phyloP scores from a whole-genome alignment of 495 filamentous ascomycete species.

The Cercophora samala region DNA sequence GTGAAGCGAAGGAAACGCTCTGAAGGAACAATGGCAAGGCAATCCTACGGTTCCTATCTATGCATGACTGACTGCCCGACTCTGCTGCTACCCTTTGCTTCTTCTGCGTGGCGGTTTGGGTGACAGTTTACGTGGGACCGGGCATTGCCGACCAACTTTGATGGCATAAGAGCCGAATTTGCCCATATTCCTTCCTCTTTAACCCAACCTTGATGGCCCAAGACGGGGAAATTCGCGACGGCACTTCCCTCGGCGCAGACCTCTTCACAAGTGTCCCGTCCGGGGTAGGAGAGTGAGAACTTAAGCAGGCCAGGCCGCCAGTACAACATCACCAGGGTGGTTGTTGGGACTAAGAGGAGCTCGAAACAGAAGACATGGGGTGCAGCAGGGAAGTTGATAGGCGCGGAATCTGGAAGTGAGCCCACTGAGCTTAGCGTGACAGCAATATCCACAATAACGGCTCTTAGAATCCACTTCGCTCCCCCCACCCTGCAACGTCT shows the following conservation, averaged over 20 bases:
- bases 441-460: neutral
- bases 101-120: neutral
- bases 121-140: neutral
- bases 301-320: no score
- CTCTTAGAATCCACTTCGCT: neutral
- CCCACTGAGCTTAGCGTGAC: neutral
- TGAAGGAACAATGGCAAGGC: neutral
- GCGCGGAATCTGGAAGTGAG: neutral
- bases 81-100: neutral
- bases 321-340: neutral
- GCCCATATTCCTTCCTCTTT: neutral
- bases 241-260: neutral
- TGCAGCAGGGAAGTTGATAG: neutral
- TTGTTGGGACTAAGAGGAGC: neutral
- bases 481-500: neutral
- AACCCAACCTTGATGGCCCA: neutral
- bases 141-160: neutral
- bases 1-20: neutral
- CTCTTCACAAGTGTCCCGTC: neutral
- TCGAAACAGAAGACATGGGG: neutral
- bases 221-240: neutral
- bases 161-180: neutral
- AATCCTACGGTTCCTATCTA: neutral
- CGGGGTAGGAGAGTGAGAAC: neutral
- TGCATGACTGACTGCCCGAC: neutral